Conservation (phyloP, 2,329 filamentous ascomycete genomes). For the Colletotrichum scovillei region DNA sequence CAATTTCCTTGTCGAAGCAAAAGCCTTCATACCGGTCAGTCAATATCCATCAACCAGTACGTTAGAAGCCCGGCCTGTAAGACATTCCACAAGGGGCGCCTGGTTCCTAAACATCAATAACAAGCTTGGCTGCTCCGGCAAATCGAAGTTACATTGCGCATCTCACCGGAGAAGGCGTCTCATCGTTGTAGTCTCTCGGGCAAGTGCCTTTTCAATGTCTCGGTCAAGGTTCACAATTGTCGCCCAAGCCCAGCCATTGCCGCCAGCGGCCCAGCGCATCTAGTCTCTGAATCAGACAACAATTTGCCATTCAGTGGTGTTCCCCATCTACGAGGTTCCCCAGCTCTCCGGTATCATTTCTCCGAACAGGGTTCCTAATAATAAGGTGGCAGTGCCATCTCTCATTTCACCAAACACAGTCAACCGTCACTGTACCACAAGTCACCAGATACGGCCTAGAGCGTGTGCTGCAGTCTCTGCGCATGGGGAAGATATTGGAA, state of each 20-base stretch:
- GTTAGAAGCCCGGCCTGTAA: neutral
- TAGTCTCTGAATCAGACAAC: neutral
- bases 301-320: neutral
- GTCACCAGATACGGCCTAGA: neutral
- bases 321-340: neutral
- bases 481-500: neutral
- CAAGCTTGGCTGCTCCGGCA: neutral
- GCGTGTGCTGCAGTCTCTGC: neutral
- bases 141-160: neutral
- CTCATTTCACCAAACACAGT: neutral
- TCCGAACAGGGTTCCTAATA: neutral
- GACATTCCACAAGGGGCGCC: slow-evolving; percentile 13
- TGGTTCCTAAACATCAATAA: neutral
- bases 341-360: slow-evolving; percentile 3
- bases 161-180: neutral
- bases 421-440: neutral
- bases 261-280: neutral
- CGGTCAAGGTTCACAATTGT: neutral
- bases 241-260: neutral
- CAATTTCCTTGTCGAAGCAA: neutral
- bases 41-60: neutral
- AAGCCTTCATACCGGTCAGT: neutral
- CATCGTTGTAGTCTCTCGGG: neutral
- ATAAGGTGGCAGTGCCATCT: neutral
- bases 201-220: slow-evolving; percentile 9